Conservation (phyloP, 371 early-diverging fungal genomes). For the Globomyces sp. region DNA sequence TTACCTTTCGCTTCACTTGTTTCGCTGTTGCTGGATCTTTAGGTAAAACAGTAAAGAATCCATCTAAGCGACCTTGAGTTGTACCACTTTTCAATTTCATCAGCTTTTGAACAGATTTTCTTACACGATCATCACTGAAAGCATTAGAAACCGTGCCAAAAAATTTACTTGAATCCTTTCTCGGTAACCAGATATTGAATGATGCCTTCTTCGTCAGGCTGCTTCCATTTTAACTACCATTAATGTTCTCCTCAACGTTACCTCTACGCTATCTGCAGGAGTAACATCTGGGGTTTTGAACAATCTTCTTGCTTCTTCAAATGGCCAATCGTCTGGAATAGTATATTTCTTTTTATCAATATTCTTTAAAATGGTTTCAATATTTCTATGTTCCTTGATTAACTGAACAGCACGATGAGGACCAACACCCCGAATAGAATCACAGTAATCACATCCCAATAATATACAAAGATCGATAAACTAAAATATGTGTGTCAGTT, state of each 20-base stretch:
- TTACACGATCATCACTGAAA: slow-evolving; percentile 82
- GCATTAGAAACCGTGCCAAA: no score
- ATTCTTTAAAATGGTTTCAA: slow-evolving; percentile 84
- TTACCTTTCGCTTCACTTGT: not conserved
- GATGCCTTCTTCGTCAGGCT: slow-evolving; percentile 87
- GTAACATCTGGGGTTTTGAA: slow-evolving; percentile 82
- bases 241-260: slow-evolving; percentile 15
- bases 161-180: slow-evolving; percentile 80
- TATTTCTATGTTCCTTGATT: slow-evolving; percentile 84
- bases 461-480: slow-evolving; percentile 99
- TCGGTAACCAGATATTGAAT: slow-evolving; percentile 90
- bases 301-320: slow-evolving; percentile 85
- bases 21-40: slow-evolving; percentile 22
- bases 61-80: slow-evolving; percentile 88
- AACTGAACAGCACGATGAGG: slow-evolving; percentile 87
- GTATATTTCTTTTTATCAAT: slow-evolving; percentile 74
- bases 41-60: slow-evolving; percentile 74
- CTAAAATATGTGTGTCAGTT: slow-evolving; percentile 37
- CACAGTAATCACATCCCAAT: slow-evolving; percentile 99
- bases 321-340: slow-evolving; percentile 90
- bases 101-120: slow-evolving; percentile 80
- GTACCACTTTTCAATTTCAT: slow-evolving; percentile 68
- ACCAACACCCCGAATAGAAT: slow-evolving; percentile 95
- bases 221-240: slow-evolving; percentile 77
- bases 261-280: slow-evolving; percentile 64